phyloP scores from a whole-genome alignment of 1,139 yeast species.

The Zygoascus sp. region DNA sequence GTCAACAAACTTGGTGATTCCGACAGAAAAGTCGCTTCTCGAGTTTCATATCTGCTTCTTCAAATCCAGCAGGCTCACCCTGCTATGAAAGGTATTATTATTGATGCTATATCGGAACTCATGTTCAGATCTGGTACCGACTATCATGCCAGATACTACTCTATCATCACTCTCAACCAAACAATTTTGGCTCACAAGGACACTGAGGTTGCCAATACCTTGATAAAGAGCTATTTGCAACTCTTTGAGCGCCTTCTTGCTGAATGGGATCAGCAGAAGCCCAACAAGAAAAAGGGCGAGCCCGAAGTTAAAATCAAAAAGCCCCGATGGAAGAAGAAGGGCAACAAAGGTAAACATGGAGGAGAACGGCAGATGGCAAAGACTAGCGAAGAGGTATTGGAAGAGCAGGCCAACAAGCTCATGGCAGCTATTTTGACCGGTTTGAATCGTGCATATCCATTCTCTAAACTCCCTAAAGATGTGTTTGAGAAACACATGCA shows the following conservation, averaged over 20 bases:
- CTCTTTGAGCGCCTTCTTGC: slow-evolving; percentile 78
- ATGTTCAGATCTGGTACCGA: slow-evolving; percentile 73
- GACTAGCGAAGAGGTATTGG: slow-evolving; percentile 65
- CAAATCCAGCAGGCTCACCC: slow-evolving; percentile 91
- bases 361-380: slow-evolving; percentile 66
- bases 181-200: slow-evolving; percentile 80
- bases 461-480: slow-evolving; percentile 68
- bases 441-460: slow-evolving; percentile 93
- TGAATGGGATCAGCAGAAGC: slow-evolving; percentile 55
- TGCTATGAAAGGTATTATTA: slow-evolving; percentile 81
- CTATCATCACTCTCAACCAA: slow-evolving; percentile 84
- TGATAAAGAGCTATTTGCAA: slow-evolving; percentile 80
- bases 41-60: slow-evolving; percentile 75
- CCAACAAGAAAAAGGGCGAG: slow-evolving; percentile 24
- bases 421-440: slow-evolving; percentile 93
- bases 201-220: slow-evolving; percentile 68
- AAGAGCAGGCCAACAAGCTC: slow-evolving; percentile 79
- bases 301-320: slow-evolving; percentile 41
- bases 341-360: slow-evolving; percentile 60
- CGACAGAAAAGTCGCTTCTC: slow-evolving; percentile 86
- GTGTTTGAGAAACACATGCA: slow-evolving; percentile 75
- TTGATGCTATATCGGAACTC: slow-evolving; percentile 75
- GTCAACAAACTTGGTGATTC: slow-evolving; percentile 92
- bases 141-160: slow-evolving; percentile 83
- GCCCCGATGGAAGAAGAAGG: slow-evolving; percentile 37